Evolutionary conservation across 371 early-diverging fungal genomes (phyloP), one percentile per base, ranked within the genome.

Genomic region (Mortierella sp.): DNA sequence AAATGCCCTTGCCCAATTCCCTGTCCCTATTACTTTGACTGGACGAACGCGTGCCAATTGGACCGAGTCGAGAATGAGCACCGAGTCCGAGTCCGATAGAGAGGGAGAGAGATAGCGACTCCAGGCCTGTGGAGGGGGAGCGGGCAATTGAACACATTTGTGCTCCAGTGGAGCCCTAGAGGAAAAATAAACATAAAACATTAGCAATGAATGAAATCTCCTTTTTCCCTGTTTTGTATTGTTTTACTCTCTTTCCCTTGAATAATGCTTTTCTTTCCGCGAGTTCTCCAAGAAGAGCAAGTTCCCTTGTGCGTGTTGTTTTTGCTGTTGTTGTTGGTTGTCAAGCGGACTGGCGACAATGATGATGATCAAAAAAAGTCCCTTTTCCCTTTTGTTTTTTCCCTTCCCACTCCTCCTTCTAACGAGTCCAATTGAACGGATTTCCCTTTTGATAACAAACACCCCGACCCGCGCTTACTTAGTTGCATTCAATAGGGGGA

Each of bases 371-470:
- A 40, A 50, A 50, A 50, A 50, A 50, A 50, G 50, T 50, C 50
- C 50, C 50, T 50, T 50, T 50, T 50, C 16, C 16, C 50, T 16
- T 16, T 50, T 50, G 11, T 50, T 50, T 11, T 50, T 50, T 50
- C 43, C 24, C 67, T 40, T 67, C 67, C 67, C 67, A 67, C 67
- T 67, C 67, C 67, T 40, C 34, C 64, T 64, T 67, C 67, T 37
- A 67, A 67, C 34, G 61, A 61, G 61, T 61, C 61, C 61, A 61
- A 61, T 61, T 61, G 61, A 61, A 34, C 61, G 61, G 61, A 34
- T 61, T 67, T 67, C 67, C 67, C 67, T 40, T 67, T 40, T 67
- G 67, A 67, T 67, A 67, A 67, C 67, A 67, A 67, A 67, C 67
- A 67, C 67, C 67, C 67, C 67, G 67, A 67, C 67, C 67, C 67